Conservation (phyloP, 2,329 filamentous ascomycete species). For the Botrytis pseudocinerea region DNA sequence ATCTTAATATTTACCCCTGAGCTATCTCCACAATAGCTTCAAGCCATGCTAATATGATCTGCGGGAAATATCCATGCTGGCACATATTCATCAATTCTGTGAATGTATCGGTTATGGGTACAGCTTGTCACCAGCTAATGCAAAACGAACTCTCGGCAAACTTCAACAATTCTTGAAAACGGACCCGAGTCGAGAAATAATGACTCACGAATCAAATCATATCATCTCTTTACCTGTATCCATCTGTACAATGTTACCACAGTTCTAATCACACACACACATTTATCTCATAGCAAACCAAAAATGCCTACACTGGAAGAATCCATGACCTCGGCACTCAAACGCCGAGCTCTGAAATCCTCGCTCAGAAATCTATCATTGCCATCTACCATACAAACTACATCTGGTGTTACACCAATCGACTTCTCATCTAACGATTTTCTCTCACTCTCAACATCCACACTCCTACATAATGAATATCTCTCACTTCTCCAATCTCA, state of each 20-base stretch:
- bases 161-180: background rate
- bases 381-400: constrained; percentile 35
- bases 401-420: constrained; percentile 46
- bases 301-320: constrained; percentile 21
- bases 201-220: constrained; percentile 5
- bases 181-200: background rate
- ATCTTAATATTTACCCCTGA: background rate
- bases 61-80: background rate
- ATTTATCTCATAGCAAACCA: background rate
- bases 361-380: constrained; percentile 13
- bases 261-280: background rate
- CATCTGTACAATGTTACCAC: background rate
- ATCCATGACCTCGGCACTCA: constrained; percentile 16
- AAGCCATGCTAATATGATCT: background rate
- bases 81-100: background rate
- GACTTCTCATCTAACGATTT: constrained; percentile 39
- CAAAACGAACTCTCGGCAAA: background rate
- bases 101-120: background rate
- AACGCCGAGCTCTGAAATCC: constrained; percentile 20
- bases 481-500: constrained; percentile 26
- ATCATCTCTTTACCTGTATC: background rate
- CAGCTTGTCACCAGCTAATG: background rate
- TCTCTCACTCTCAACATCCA: constrained; percentile 34
- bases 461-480: constrained; percentile 27
- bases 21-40: background rate